These are phyloP conservation scores for Astrephomene gubernaculifera DNA, from an alignment of 139 green algal genomes.

Conservation along the genomic window DNA sequence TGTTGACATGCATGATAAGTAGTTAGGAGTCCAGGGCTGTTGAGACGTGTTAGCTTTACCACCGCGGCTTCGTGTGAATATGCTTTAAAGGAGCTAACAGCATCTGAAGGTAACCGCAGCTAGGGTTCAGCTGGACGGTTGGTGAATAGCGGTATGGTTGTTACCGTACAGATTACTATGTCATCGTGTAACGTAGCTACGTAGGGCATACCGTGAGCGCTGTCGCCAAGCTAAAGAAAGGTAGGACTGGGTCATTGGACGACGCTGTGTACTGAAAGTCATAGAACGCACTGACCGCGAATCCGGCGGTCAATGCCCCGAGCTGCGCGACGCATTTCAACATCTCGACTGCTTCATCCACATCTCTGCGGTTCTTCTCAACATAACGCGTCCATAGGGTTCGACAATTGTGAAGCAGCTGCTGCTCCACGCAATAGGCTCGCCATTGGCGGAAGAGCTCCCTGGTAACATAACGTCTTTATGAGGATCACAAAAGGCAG, in stretches of 20 bases:
- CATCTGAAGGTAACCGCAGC: no score
- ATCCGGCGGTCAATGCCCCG: conserved; percentile 5
- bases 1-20: no score
- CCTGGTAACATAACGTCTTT: neutral
- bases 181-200: no score
- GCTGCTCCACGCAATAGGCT: neutral
- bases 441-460: conserved; percentile 3
- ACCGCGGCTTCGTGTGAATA: no score
- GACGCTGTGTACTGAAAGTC: conserved; percentile 34
- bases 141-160: no score
- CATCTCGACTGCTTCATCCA: conserved; percentile 27
- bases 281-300: conserved; percentile 32
- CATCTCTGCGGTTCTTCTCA: conserved; percentile 9
- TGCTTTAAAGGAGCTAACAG: no score
- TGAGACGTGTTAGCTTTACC: no score
- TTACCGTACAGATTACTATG: no score
- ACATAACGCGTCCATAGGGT: neutral
- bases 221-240: conserved; percentile 5
- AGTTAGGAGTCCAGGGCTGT: no score
- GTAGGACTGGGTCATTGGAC: conserved; percentile 6
- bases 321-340: conserved; percentile 34
- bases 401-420: conserved; percentile 8
- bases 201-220: conserved; percentile 25
- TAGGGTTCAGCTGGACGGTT: no score
- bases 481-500: neutral